Percentiles rank a stretch among this genome's conserved stretches.
These are phyloP conservation scores for Coffea humblotiana DNA, from an alignment of 305 asterid genomes.

Conservation along the genomic window DNA sequence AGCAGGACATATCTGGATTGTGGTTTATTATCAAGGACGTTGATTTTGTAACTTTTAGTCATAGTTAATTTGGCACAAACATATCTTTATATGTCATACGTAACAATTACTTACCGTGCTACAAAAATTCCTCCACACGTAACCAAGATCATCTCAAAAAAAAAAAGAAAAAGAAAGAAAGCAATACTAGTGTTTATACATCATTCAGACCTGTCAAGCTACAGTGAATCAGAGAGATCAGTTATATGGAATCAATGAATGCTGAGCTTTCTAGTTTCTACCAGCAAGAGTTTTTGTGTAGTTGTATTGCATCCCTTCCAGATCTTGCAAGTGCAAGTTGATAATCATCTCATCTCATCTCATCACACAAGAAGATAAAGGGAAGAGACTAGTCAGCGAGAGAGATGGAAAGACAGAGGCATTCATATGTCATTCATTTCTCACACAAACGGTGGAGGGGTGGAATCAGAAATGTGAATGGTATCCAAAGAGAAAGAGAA, in stretches of 20 bases:
- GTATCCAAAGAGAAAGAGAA: conserved; percentile 40
- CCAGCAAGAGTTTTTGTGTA: conserved; percentile 37
- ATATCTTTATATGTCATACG: too few relatives aligned
- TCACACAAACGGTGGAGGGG: conserved; percentile 32
- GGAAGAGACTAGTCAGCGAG: conserved; percentile 23
- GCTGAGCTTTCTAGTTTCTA: conserved; percentile 22
- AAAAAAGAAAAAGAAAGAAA: too few relatives aligned
- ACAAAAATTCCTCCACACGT: too few relatives aligned
- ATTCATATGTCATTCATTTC: background rate
- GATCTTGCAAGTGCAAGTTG: background rate
- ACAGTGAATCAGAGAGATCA: conserved; percentile 9
- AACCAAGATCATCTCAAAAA: too few relatives aligned
- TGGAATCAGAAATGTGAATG: conserved; percentile 34
- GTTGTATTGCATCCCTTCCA: background rate
- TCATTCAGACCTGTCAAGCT: background rate
- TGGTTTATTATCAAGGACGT: too few relatives aligned
- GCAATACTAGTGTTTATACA: background rate
- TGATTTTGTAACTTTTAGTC: too few relatives aligned
- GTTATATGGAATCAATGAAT: conserved; percentile 18
- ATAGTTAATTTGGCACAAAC: too few relatives aligned
- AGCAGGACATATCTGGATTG: too few relatives aligned
- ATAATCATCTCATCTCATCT: background rate
- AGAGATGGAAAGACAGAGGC: background rate
- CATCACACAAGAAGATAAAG: conserved; percentile 1
- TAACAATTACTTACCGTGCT: too few relatives aligned